Base-by-base conservation (phyloP, 352 stramenopile species). In the Globisporangium takayamanum region DNA sequence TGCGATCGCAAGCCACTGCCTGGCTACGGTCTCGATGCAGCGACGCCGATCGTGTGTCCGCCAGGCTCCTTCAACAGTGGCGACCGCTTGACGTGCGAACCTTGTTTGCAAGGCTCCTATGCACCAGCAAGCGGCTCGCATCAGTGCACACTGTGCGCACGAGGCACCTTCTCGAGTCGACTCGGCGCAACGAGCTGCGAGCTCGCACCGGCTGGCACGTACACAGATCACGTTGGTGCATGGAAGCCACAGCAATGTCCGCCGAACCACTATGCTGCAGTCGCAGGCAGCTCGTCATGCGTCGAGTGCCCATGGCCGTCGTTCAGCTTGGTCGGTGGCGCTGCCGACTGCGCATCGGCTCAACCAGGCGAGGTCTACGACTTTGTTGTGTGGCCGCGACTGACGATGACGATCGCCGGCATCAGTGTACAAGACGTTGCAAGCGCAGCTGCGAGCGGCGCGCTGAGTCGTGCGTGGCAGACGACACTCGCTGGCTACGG, bases 321-420 rank as follows among this genome's bases (percentile, higher is more conserved):
- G 36, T 62, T 62, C 57, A 62, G 57, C 48, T 22, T 53, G n/a
- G 48, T 55, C 14, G 49, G 57, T 11, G 57, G 57, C 1, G 25
- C 49, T 5, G 39, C 49, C 3, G 18, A 8, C 12, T 62, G 57
- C 6, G 45, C 37, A 7, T 36, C 30, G 11, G 50, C 57, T n/a
- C n/a, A 44, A 2, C 18, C 49, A 6, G 57, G 57, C 8, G 49
- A 62, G 39, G 25, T 62, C 26, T 57, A 62, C 41, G 57, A 57
- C 50, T 46, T 57, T 36, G 49, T 62, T 39, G 36, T 62, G 26
- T 62, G 57, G 57, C 57, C 57, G 2, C 48, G 49, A 2, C 2
- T 55, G 57, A 53, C 49, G 18, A 62, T 62, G 57, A 57, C 49
- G 49, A 50, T 62, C 15, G 57, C 57, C 39, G 42, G 49, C n/a